Evolutionary conservation across 805 yeast genomes (phyloP), one percentile per base, ranked within the genome.

Genomic region (Metschnikowia koreensis): DNA sequence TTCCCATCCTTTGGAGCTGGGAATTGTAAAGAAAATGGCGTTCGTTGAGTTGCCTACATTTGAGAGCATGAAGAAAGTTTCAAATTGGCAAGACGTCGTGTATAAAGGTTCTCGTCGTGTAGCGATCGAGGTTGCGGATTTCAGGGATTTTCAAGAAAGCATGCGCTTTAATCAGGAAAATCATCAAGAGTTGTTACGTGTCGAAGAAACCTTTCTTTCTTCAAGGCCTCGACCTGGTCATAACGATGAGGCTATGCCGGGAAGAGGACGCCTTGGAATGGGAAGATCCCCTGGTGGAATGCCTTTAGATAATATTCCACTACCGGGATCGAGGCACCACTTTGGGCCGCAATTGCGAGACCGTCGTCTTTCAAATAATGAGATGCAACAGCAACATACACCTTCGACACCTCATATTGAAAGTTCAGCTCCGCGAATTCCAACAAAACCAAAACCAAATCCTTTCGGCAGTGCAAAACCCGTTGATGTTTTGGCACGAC

Each of bases 391-490:
- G 12, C 34, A 44, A 11, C 12, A 11, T 15, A 12, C 28, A 16
- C 2, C 45, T 7, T n/a, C 40, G 7, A 36, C 26, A 3, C 27
- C 26, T 7, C 9, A 26, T 10, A 7, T 6, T 8, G 38, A 22
- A 9, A 38, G 11, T 2, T 10, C 36, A n/a, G 10, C 46, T 10
- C 11, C 22, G 15, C 22, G 7, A 7, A 34, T 33, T n/a, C n/a
- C 44, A 12, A 7, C 38, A 2, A 41, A 46, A 15, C 68, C 73
- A 3, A 84, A 80, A 59, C 56, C 79, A 0, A 87, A 83, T 63
- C 94, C 96, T 6, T 89, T 90, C 71, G 96, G 96, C 0, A 72
- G 80, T 5, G 97, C 96, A 1, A 87, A 82, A 68, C 96, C 96
- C 1, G 93, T 89, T 6, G 96, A 89, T 66, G 82, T 87, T 2